phyloP scores from a whole-genome alignment of 2,329 filamentous ascomycete genomes.

The Mycocentrospora acerina region DNA sequence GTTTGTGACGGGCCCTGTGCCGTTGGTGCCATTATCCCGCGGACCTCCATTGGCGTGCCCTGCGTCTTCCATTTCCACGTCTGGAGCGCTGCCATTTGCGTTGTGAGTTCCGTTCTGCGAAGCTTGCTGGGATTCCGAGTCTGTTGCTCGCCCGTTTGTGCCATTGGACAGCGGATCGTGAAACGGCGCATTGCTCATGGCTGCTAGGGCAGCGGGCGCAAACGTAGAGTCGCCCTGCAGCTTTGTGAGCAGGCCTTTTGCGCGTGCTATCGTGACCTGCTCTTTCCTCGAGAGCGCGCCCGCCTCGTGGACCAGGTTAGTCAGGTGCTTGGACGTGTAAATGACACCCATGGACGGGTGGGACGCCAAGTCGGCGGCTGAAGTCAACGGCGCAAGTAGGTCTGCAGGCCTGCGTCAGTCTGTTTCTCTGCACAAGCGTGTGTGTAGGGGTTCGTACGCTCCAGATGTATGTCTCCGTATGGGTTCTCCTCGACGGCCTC shows the following conservation, averaged over 20 bases:
- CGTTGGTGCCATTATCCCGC: conserved; percentile 13
- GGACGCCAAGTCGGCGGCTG: conserved; percentile 70
- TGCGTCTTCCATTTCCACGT: conserved; percentile 33
- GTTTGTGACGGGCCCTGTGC: conserved; percentile 20
- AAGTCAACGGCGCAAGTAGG: conserved; percentile 72
- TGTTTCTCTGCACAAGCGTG: not conserved
- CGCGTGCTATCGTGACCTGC: conserved; percentile 69
- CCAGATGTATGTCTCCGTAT: conserved; percentile 70
- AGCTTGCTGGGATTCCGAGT: conserved; percentile 9
- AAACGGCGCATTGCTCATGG: conserved; percentile 44
- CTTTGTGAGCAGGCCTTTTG: conserved; percentile 71
- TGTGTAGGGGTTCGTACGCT: conserved; percentile 55
- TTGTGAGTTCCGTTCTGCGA: conserved; percentile 16
- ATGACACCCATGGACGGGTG: conserved; percentile 75
- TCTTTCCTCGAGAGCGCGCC: conserved; percentile 74
- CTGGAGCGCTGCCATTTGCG: conserved; percentile 13
- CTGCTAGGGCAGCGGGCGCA: conserved; percentile 57
- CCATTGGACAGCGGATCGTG: conserved; percentile 16
- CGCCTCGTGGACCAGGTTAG: conserved; percentile 69
- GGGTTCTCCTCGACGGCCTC: conserved; percentile 70
- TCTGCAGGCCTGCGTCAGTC: conserved; percentile 48
- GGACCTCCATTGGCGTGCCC: conserved; percentile 18
- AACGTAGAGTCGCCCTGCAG: conserved; percentile 74
- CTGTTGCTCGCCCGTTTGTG: conserved; percentile 7
- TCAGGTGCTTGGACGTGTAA: conserved; percentile 72